These are phyloP conservation scores for Fibroporia radiculosa DNA, from an alignment of 768 basidiomycete species.

Conservation along the genomic window DNA sequence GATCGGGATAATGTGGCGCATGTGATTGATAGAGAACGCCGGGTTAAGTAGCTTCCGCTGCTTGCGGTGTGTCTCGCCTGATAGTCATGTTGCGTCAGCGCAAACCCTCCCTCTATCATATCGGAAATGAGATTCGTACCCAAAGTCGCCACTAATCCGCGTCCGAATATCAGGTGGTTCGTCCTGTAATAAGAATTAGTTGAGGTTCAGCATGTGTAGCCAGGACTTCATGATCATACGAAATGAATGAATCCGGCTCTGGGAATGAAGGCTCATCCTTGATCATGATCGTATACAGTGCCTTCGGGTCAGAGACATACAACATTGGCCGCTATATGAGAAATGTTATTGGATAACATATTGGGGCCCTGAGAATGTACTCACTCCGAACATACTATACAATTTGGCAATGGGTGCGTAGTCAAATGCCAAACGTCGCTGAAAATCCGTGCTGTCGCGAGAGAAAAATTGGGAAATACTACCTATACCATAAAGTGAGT, in stretches of 20 bases:
- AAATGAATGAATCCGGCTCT: conserved; percentile 9
- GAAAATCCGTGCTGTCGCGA: conserved; percentile 12
- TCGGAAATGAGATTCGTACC: too few species aligned
- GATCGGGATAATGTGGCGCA: conserved; percentile 18
- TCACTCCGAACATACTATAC: conserved; percentile 15
- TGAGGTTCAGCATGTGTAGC: too few species aligned
- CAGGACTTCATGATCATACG: conserved; percentile 4
- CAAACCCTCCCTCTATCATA: too few species aligned
- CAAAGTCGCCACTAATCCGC: conserved; percentile 16
- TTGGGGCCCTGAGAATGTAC: neutral
- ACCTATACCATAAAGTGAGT: conserved; percentile 7
- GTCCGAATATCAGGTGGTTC: conserved; percentile 14
- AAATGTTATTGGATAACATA: neutral
- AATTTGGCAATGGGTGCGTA: conserved; percentile 15
- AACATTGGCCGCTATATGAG: conserved; percentile 23
- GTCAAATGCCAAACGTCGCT: conserved; percentile 8
- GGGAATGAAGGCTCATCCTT: conserved; percentile 27
- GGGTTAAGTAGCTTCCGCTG: conserved; percentile 26
- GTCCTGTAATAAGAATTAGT: conserved; percentile 5
- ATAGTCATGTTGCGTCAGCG: neutral
- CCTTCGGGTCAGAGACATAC: conserved; percentile 37
- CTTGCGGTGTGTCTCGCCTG: conserved; percentile 22
- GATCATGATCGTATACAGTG: conserved; percentile 36
- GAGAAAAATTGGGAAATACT: conserved; percentile 13
- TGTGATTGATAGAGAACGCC: conserved; percentile 21